Base-by-base conservation (phyloP, 306 rosid species). In the Castanea crenata region DNA sequence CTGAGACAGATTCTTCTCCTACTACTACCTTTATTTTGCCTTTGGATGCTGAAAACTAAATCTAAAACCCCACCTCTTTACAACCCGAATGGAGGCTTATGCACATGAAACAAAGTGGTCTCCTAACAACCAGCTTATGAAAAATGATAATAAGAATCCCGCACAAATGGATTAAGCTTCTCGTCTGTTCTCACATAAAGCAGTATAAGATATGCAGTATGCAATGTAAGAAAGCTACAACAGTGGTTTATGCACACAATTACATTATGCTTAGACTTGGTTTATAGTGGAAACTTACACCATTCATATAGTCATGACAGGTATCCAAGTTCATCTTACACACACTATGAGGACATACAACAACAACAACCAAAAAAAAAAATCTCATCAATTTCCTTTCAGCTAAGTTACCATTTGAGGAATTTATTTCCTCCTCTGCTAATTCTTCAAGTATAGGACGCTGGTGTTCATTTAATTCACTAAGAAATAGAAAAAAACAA, bases 391-490 rank as follows among this genome's bases (percentile, higher is more conserved):
- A 57, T 87, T 92, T 86, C 84, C 97, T 83, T 84, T 25, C 85
- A 69, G 77, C 32, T 38, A 83, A 74, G 55, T 82, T 73, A 82
- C 79, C 74, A 80, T 76, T 83, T 82, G 74, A 94, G 80, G 69
- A 75, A 71, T 67, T 85, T 79, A 95, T 91, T 87, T 95, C 99
- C 85, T 91, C 99, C 88, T 84, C 80, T 3, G 87, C 97, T 69
- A 95, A 88, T 83, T 95, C 99, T 87, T 92, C 97, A 63, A 95
- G 85, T 78, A 95, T 89, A 20, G 91, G 96, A 68, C 88, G 97
- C 38, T 92, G 98, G 5, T 91, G 88, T 78, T 95, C 97, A 13
- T 88, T 95, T 76, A 91, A 78, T 83, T 62, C 79, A 78, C 99
- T 92, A 81, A 25, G 70, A 72, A 79, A 80, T 70, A 14, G 55